Evolutionary conservation across 2,329 filamentous ascomycete species (phyloP).

Genomic region (Alternaria angustiovoidea): DNA sequence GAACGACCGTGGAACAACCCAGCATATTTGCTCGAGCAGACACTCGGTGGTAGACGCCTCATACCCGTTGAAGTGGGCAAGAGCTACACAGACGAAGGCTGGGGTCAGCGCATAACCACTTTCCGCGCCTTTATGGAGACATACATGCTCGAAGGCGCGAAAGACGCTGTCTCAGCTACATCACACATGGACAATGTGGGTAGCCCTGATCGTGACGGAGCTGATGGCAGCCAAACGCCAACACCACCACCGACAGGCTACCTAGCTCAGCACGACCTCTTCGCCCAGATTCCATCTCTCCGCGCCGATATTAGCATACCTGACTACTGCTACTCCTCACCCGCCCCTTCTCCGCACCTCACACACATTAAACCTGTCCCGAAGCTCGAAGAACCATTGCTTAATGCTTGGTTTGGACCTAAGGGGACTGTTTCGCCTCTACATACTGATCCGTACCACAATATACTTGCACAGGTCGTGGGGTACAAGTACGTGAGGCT

Average conservation of each 20-base stretch:
- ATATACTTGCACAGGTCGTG: slow-evolving; percentile 87
- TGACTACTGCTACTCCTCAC: slow-evolving; percentile 81
- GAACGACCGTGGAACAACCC: slow-evolving; percentile 75
- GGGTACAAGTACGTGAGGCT: slow-evolving; percentile 91
- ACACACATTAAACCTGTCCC: slow-evolving; percentile 24
- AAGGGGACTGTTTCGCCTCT: slow-evolving; percentile 87
- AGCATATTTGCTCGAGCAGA: slow-evolving; percentile 75
- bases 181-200: not conserved
- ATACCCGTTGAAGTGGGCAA: slow-evolving; percentile 87
- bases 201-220: too few relatives aligned
- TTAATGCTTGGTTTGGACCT: slow-evolving; percentile 95
- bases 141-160: slow-evolving; percentile 61
- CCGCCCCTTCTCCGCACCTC: slow-evolving; percentile 46
- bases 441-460: slow-evolving; percentile 94
- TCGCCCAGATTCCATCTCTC: slow-evolving; percentile 80
- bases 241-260: slow-evolving; percentile 67
- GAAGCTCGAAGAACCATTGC: slow-evolving; percentile 64
- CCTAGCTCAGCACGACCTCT: slow-evolving; percentile 89
- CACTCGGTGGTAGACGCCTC: slow-evolving; percentile 77
- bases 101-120: slow-evolving; percentile 81
- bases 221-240: not conserved
- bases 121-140: slow-evolving; percentile 74
- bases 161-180: not conserved
- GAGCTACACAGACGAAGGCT: slow-evolving; percentile 85
- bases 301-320: slow-evolving; percentile 79